Percentiles rank a stretch among this genome's conserved stretches.
phyloP scores from a whole-genome alignment of 1,284 basidiomycete species.

The Spongispora temasekensis region DNA sequence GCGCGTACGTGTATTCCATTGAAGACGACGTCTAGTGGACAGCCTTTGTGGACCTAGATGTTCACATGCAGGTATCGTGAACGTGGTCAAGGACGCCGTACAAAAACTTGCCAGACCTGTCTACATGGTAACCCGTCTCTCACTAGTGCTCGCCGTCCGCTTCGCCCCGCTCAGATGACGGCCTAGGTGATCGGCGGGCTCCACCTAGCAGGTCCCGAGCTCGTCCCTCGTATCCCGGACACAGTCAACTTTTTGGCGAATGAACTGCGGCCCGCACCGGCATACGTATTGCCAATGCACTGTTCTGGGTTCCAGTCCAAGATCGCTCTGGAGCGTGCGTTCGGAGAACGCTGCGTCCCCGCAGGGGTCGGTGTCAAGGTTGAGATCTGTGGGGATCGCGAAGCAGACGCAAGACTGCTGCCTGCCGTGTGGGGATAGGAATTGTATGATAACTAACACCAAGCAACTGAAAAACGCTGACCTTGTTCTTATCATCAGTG shows the following conservation, averaged over 20 bases:
- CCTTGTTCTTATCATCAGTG: conserved; percentile 2
- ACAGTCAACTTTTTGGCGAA: conserved; percentile 72
- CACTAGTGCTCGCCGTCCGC: no score
- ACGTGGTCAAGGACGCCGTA: conserved; percentile 72
- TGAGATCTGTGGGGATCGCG: conserved; percentile 46
- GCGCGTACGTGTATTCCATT: conserved; percentile 55
- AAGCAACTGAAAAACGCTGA: background rate
- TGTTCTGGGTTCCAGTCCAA: conserved; percentile 78
- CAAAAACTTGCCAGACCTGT: conserved; percentile 64
- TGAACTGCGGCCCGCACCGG: conserved; percentile 59
- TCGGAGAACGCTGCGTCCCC: conserved; percentile 75
- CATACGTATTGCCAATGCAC: conserved; percentile 80
- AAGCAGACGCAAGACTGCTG: conserved; percentile 41
- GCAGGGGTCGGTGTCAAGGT: conserved; percentile 73
- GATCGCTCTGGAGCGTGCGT: conserved; percentile 61
- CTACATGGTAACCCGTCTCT: conserved; percentile 56
- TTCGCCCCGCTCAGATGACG: conserved; percentile 1
- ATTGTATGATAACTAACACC: no score
- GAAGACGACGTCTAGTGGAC: background rate
- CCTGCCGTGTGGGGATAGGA: conserved; percentile 22
- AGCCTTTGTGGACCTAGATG: conserved; percentile 46
- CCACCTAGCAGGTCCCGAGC: conserved; percentile 71
- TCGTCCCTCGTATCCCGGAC: conserved; percentile 59
- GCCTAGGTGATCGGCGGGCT: conserved; percentile 73
- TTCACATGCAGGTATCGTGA: conserved; percentile 83